phyloP scores from a whole-genome alignment of 371 early-diverging fungal species.

The Blastocladiella emersonii region DNA sequence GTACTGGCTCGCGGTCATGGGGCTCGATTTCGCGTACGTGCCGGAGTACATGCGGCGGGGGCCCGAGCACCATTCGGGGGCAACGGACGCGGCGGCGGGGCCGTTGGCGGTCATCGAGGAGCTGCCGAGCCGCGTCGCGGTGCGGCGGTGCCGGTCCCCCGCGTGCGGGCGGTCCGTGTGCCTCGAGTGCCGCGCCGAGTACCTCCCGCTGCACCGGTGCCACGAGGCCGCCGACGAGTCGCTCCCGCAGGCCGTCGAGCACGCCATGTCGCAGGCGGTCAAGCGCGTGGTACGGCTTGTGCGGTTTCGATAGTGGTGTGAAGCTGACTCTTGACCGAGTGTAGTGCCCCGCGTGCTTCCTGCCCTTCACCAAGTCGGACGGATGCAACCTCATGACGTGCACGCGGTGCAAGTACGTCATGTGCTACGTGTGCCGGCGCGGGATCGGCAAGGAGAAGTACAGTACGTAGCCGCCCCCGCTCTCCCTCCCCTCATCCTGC shows the following conservation, averaged over 20 bases:
- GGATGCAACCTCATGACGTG: constrained; percentile 23
- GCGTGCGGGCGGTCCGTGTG: constrained; percentile 12
- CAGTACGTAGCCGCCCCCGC: too few relatives aligned
- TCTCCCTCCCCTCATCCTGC: too few relatives aligned
- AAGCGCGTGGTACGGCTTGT: constrained; percentile 15
- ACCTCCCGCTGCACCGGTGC: constrained; percentile 13
- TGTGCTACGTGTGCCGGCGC: constrained; percentile 20
- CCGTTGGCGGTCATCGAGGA: too few relatives aligned
- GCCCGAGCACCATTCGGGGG: too few relatives aligned
- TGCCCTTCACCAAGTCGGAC: constrained; percentile 15
- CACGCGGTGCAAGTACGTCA: constrained; percentile 13
- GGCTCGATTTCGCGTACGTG: too few relatives aligned
- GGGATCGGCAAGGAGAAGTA: constrained; percentile 14
- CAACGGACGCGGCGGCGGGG: too few relatives aligned
- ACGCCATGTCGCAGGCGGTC: constrained; percentile 15
- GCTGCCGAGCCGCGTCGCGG: background rate
- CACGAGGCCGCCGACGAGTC: constrained; percentile 13
- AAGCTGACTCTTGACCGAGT: too few relatives aligned
- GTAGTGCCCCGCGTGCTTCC: constrained; percentile 16
- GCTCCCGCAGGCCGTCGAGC: constrained; percentile 15
- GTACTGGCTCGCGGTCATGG: too few relatives aligned
- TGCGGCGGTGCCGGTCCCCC: constrained; percentile 13
- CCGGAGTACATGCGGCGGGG: too few relatives aligned
- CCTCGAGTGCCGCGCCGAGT: constrained; percentile 12
- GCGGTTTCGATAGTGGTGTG: background rate